Evolutionary conservation across 2,329 filamentous ascomycete genomes (phyloP), one percentile per base, ranked within the genome.

Genomic region (Ilyonectria mors-panacis): DNA sequence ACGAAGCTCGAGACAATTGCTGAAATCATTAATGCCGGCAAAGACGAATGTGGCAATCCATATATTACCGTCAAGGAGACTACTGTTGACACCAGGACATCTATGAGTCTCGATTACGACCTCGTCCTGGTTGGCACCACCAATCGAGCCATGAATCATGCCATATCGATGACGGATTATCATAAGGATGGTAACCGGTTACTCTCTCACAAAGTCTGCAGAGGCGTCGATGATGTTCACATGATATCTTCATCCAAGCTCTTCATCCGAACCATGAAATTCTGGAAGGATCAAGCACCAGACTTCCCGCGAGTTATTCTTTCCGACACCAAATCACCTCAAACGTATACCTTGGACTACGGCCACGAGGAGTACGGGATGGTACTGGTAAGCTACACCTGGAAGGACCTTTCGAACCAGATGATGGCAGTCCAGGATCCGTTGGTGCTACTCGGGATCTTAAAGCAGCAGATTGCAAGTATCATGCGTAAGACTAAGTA

Each of bases 291-390:
- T 21, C 12, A 48, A 21, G 7, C 45, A 21, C 17, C 23, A 17
- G 45, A 48, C 21, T 48, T 48, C 15, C 45, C 45, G 3, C 45
- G 45, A 26, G 45, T 48, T 21, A 48, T 48, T 21, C 45, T 48
- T 5, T 48, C 45, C 12, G 45, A 48, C 45, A 48, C 45, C 12
- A 48, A 28, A 21, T 45, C 44, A n/a, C 45, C 23, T 10, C 21
- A 48, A 21, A 21, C 45, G 21, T 48, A 48, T 12, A 48, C 45
- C 45, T 28, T 48, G 45, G 45, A 48, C 45, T 48, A 48, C 15
- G 45, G 45, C 10, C 45, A 48, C 8, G 21, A 23, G 15, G 45
- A 48, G 13, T 48, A 48, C 45, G 45, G 45, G 12, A 48, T 48
- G 45, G 45, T 30, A 1, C 45, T 48, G 8, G 19, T 48, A 10